Evolutionary conservation across 2,329 filamentous ascomycete genomes (phyloP).

Genomic region (Allantophomopsis lycopodina): DNA sequence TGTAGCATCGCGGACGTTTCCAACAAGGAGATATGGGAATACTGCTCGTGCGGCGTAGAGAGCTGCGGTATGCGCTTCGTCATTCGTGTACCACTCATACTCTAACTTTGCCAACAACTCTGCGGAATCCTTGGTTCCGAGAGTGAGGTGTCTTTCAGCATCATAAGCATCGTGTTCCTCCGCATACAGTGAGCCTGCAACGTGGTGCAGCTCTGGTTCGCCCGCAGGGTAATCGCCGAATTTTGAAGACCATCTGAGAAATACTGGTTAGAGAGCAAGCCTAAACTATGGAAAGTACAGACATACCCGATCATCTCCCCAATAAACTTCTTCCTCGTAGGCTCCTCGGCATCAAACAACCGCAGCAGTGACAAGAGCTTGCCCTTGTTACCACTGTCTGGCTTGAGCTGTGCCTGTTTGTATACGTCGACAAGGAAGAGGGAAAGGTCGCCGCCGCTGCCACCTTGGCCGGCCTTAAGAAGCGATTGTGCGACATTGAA

Average conservation of each 20-base stretch:
- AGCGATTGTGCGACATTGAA: constrained; percentile 73
- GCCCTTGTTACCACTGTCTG: constrained; percentile 61
- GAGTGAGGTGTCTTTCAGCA: constrained; percentile 76
- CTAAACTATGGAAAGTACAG: too few relatives aligned
- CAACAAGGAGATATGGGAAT: constrained; percentile 79
- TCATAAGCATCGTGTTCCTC: constrained; percentile 88
- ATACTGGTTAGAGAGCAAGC: constrained; percentile 2
- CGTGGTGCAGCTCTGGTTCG: constrained; percentile 89
- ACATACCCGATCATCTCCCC: constrained; percentile 66
- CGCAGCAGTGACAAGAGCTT: constrained; percentile 66
- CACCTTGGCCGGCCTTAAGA: constrained; percentile 83
- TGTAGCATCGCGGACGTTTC: constrained; percentile 82
- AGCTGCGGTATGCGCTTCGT: constrained; percentile 77
- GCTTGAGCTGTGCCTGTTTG: constrained; percentile 68
- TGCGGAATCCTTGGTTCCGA: constrained; percentile 82
- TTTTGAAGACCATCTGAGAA: constrained; percentile 63
- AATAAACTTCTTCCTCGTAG: constrained; percentile 85
- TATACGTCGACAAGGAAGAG: constrained; percentile 84
- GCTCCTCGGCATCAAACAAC: constrained; percentile 71
- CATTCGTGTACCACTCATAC: constrained; percentile 85
- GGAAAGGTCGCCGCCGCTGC: constrained; percentile 81
- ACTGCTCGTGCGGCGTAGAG: constrained; percentile 77
- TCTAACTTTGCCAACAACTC: constrained; percentile 71
- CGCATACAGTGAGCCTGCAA: constrained; percentile 77
- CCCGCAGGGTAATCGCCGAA: constrained; percentile 80